Conservation (phyloP, 2,329 filamentous ascomycete genomes). For the Fusarium palustre region DNA sequence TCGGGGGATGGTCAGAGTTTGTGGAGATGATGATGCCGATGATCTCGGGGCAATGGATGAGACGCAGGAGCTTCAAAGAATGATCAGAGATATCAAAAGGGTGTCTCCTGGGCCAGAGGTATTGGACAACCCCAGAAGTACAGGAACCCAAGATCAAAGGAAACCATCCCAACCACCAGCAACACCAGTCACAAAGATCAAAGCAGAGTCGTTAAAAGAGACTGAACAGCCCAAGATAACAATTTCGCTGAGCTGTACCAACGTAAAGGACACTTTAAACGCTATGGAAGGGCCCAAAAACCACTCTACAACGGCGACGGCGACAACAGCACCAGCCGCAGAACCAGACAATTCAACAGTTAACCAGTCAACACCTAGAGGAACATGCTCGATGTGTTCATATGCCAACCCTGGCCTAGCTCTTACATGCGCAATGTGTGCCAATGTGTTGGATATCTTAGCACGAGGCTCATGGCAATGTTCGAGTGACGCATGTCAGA, state of each 20-base stretch:
- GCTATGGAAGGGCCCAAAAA: neutral
- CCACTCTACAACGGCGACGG: neutral
- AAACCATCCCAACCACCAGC: neutral
- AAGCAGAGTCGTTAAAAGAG: slow-evolving; percentile 21
- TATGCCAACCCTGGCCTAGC: slow-evolving; percentile 67
- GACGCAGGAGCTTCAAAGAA: slow-evolving; percentile 72
- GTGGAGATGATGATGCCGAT: slow-evolving; percentile 72
- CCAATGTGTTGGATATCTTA: slow-evolving; percentile 72
- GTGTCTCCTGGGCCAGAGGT: slow-evolving; percentile 26
- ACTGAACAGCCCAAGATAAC: neutral
- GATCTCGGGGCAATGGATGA: slow-evolving; percentile 61
- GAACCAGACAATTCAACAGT: neutral
- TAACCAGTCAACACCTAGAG: neutral
- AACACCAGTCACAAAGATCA: slow-evolving; percentile 9
- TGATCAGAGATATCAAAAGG: slow-evolving; percentile 47
- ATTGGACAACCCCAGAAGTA: neutral
- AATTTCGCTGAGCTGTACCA: neutral
- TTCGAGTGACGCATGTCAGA: slow-evolving; percentile 64
- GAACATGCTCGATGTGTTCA: slow-evolving; percentile 73
- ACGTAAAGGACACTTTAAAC: neutral
- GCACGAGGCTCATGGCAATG: slow-evolving; percentile 74
- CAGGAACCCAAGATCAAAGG: neutral
- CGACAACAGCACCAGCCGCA: neutral
- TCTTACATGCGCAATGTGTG: slow-evolving; percentile 75
- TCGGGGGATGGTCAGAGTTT: slow-evolving; percentile 77